Conservation (phyloP, 208 protist genomes). For the Endotrypanum monterogeii region DNA sequence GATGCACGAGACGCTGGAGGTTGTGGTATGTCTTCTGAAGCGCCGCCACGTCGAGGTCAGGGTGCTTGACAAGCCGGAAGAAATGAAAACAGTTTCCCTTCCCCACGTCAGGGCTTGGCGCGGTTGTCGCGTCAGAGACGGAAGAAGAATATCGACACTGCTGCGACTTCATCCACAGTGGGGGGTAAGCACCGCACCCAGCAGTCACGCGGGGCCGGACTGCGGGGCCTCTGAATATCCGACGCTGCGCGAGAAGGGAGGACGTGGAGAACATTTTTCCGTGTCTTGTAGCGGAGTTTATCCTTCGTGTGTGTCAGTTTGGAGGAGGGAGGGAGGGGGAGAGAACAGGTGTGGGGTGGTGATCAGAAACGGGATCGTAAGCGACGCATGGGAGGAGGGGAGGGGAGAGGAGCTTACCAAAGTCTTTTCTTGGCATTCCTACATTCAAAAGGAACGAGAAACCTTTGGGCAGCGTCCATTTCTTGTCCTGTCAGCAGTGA, state of each 20-base stretch:
- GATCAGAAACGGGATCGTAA: no score
- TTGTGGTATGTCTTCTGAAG: slow-evolving; percentile 78
- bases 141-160: slow-evolving; percentile 9
- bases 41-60: slow-evolving; percentile 47
- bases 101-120: slow-evolving; percentile 2
- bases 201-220: background rate
- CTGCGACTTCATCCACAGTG: slow-evolving; percentile 3
- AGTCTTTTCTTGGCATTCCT: no score
- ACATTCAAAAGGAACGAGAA: no score
- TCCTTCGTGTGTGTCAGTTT: background rate
- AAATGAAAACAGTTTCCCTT: slow-evolving; percentile 81
- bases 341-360: background rate
- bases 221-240: background rate
- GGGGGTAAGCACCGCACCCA: background rate
- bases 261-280: background rate
- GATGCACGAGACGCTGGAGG: slow-evolving; percentile 79
- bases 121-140: background rate
- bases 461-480: no score
- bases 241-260: background rate
- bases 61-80: slow-evolving; percentile 50
- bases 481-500: no score
- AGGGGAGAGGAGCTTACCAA: background rate
- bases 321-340: background rate
- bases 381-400: no score
- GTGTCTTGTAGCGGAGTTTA: background rate